Evolutionary conservation across 805 yeast species (phyloP).

Genomic region (Limtongia smithiae): DNA sequence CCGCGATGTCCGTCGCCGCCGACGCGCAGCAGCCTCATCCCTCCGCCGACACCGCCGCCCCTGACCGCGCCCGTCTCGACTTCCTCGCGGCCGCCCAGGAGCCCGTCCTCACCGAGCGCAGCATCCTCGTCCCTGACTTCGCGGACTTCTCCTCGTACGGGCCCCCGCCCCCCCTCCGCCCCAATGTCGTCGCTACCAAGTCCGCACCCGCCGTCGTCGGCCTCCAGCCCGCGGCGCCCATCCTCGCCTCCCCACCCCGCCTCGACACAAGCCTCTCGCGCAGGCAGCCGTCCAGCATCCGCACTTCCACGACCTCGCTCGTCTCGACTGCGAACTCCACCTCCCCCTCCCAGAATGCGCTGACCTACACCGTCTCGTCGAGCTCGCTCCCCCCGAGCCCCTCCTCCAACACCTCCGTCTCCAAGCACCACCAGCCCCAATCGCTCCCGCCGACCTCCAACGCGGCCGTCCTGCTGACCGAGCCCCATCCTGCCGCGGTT

Average conservation of each 20-base stretch:
- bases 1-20: constrained; percentile 7
- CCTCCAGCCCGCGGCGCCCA: constrained; percentile 19
- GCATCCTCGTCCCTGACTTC: constrained; percentile 19
- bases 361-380: constrained; percentile 2
- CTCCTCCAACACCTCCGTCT: background rate
- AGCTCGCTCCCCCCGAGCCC: constrained; percentile 6
- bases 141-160: constrained; percentile 20
- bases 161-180: constrained; percentile 4
- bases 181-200: background rate
- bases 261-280: constrained; percentile 1
- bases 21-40: background rate
- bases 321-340: constrained; percentile 4
- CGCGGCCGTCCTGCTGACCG: no score
- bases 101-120: background rate
- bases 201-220: constrained; percentile 9
- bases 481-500: background rate
- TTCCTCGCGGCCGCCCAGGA: background rate
- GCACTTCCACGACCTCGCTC: constrained; percentile 1
- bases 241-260: background rate
- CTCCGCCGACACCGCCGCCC: background rate
- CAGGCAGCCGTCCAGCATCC: constrained; percentile 1
- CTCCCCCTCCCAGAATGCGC: constrained; percentile 9
- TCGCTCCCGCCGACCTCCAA: no score
- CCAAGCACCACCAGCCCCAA: no score
- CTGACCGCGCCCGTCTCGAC: background rate